phyloP scores from a whole-genome alignment of 208 protist genomes.

The Trypanosoma mega region DNA sequence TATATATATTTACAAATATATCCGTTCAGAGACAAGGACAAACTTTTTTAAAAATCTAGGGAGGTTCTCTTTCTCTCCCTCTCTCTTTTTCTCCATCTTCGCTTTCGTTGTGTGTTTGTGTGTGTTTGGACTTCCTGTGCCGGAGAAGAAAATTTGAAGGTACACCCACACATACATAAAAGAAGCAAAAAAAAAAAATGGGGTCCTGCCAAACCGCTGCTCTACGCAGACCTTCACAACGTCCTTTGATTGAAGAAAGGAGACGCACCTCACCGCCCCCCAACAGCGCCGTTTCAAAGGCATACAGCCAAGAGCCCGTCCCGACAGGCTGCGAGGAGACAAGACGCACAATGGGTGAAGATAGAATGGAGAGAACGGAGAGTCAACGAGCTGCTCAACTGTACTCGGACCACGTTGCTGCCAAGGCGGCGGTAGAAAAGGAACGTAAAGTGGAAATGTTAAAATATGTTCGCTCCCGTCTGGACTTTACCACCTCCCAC shows the following conservation, averaged over 20 bases:
- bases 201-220: slow-evolving; percentile 31
- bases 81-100: too few species aligned
- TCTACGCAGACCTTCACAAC: slow-evolving; percentile 1
- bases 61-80: too few species aligned
- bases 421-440: slow-evolving; percentile 14
- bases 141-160: too few species aligned
- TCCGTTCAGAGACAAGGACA: neutral
- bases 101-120: neutral
- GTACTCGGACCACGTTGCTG: slow-evolving; percentile 7
- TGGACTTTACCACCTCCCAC: slow-evolving; percentile 77
- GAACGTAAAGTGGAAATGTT: slow-evolving; percentile 39
- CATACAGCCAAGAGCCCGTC: too few species aligned
- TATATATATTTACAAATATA: neutral
- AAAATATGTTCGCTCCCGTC: slow-evolving; percentile 50
- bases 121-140: neutral
- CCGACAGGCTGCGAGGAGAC: too few species aligned
- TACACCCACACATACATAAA: too few species aligned
- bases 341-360: too few species aligned
- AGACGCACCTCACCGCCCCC: too few species aligned
- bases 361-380: too few species aligned
- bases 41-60: too few species aligned
- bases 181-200: slow-evolving; percentile 23
- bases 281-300: too few species aligned
- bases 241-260: slow-evolving; percentile 1
- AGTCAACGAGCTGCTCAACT: too few species aligned